Conservation (phyloP, 768 basidiomycete genomes). For the Boletus eberwhitei region DNA sequence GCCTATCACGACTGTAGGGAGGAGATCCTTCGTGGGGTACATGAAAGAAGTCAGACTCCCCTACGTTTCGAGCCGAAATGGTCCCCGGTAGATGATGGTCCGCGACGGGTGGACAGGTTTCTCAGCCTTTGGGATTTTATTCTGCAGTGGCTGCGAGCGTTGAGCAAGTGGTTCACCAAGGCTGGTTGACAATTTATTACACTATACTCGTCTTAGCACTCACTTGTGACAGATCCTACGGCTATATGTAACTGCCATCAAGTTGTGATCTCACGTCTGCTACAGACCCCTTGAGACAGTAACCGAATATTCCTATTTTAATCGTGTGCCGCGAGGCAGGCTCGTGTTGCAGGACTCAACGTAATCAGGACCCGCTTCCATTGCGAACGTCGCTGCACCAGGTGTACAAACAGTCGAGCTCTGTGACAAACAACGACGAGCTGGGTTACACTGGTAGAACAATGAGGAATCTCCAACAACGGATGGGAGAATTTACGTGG, state of each 20-base stretch:
- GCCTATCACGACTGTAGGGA: conserved; percentile 50
- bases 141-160: conserved; percentile 24
- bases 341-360: conserved; percentile 11
- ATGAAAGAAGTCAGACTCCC: conserved; percentile 19
- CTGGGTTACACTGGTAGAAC: neutral
- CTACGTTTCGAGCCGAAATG: conserved; percentile 1
- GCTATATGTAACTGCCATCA: neutral
- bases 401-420: conserved; percentile 2
- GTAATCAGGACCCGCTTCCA: neutral
- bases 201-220: neutral
- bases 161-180: conserved; percentile 10
- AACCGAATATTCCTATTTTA: conserved; percentile 15
- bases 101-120: neutral
- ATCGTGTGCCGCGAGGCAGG: conserved; percentile 10
- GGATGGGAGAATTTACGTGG: conserved; percentile 11
- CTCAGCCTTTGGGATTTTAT: conserved; percentile 29
- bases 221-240: neutral
- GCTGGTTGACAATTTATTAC: neutral
- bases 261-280: conserved; percentile 1
- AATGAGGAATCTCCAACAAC: neutral
- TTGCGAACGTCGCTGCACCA: neutral
- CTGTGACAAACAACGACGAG: conserved; percentile 2
- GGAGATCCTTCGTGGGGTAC: conserved; percentile 46
- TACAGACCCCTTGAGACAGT: conserved; percentile 5
- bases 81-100: conserved; percentile 5